Evolutionary conservation across 2,329 filamentous ascomycete genomes (phyloP), one percentile per base, ranked within the genome.

Genomic region (Diaporthe ampelina): DNA sequence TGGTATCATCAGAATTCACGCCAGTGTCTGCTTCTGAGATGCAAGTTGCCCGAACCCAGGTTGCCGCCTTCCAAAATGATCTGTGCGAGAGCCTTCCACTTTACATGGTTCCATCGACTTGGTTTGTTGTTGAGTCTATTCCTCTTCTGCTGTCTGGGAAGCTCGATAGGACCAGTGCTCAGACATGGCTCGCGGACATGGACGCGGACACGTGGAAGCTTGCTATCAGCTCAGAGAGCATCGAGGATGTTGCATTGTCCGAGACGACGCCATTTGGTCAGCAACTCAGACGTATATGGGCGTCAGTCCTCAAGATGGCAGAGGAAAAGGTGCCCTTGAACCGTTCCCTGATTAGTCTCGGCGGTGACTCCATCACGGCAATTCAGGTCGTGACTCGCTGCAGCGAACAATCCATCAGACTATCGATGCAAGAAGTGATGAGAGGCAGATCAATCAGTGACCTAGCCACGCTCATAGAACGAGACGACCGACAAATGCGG

Each of bases 331-430:
- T 86, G 15, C 81, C 81, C n/a, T 79, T 81, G 3, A 79, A 82
- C 17, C 84, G 85, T 76, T 85, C 83, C 79, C 88, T 88, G 80
- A 86, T 88, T 76, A 81, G 81, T 1, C 81, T 88, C 0, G 40
- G 59, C 10, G 58, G 58, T 26, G 58, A 61, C 37, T 61, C 58
- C 24, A 61, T 61, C 58, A 43, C n/a, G 7, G 58, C 58, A 11
- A 61, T 61, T 29, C 58, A 19, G n/a, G 43, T 61, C 26, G 5
- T 61, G 15, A 61, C 58, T 29, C 58, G 58, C 37, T 61, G 58
- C n/a, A 37, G 58, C 37, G 58, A 61, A 4, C 58, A 61, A 26
- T 43, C 37, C 37, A 61, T 61, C 58, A 61, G n/a, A 43, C 19
- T 61, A 29, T 29, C 58, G 3, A 61, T 61, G 37, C 58, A 43